Evolutionary conservation across 345 rosid species (phyloP).

Genomic region (Physaria fendleri): DNA sequence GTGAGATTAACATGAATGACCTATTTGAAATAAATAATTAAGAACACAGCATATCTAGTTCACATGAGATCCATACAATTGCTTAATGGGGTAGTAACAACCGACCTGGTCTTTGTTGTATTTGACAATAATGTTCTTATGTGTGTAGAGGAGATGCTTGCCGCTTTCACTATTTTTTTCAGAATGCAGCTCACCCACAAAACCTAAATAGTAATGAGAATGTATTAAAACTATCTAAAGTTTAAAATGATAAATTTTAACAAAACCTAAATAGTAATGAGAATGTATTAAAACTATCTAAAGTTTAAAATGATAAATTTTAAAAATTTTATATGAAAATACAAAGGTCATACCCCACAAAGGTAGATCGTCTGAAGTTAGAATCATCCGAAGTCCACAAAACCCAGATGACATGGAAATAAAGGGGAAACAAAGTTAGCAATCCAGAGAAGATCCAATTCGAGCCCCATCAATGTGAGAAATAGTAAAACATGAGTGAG

Average conservation of each 20-base stretch:
- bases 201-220: conserved; percentile 41
- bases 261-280: conserved; percentile 14
- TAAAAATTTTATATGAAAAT: neutral
- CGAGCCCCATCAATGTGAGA: no score
- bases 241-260: neutral
- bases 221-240: neutral
- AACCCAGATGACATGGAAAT: conserved; percentile 23
- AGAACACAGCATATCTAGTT: neutral
- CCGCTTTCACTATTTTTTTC: conserved; percentile 70
- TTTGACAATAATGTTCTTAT: conserved; percentile 53
- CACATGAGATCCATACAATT: conserved; percentile 7
- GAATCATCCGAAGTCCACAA: conserved; percentile 31
- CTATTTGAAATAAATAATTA: conserved; percentile 29
- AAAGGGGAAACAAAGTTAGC: conserved; percentile 18
- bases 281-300: neutral
- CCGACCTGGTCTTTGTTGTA: conserved; percentile 85
- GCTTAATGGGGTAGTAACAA: conserved; percentile 5
- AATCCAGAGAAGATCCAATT: neutral
- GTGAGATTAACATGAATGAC: conserved; percentile 85
- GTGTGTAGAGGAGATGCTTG: conserved; percentile 73
- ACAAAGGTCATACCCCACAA: conserved; percentile 57
- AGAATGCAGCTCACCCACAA: conserved; percentile 78
- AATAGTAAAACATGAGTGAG: no score
- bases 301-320: neutral
- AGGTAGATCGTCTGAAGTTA: conserved; percentile 82